Evolutionary conservation across 192 early-diverging fungal species (phyloP), one percentile per base, ranked within the genome.

Genomic region (Rhizophagus sp.): DNA sequence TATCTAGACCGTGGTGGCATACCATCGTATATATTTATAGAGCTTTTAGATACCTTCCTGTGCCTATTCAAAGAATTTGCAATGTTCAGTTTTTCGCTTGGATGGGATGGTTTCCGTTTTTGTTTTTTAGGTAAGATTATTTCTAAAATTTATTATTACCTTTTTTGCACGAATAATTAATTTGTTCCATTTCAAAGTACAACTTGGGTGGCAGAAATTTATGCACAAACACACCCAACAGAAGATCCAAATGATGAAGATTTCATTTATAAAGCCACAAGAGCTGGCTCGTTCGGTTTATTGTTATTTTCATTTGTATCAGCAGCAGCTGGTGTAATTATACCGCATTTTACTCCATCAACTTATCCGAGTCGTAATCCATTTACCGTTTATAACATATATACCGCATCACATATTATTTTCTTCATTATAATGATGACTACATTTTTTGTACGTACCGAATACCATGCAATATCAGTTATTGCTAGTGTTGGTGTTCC

Each of bases 101-200:
- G 97, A 91, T 97, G 83, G 96, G 94, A 12, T 96, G 96, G 95
- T 99, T 99, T 79, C 96, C 97, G 8, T 97, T 98, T 82, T 86
- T 99, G 10, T 98, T 98, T 80, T 99, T 97, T 84, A 89, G 90
- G 90, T 93, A 88, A 13, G 72, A 69, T 76, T 63, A 50, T 73
- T 50, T 5, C 11, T 25, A 72, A 41, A 44, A n/a, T 72, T 24
- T 72, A 9, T 47, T 47, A 3, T 41, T 24, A 2, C 39, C 69
- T 17, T n/a, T 27, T 44, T 39, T 71, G 17, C 15, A 19, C 2
- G 47, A 39, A 71, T 41, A 33, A 8, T 36, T 36, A 36, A 41
- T 39, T 36, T 69, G 19, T n/a, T 34, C 3, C 19, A 39, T 69
- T 69, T 36, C 19, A 36, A 9, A 90, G 89, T 63, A 92, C 92